Base-by-base conservation (phyloP, 192 early-diverging fungal species). In the Coemansia sp. region DNA sequence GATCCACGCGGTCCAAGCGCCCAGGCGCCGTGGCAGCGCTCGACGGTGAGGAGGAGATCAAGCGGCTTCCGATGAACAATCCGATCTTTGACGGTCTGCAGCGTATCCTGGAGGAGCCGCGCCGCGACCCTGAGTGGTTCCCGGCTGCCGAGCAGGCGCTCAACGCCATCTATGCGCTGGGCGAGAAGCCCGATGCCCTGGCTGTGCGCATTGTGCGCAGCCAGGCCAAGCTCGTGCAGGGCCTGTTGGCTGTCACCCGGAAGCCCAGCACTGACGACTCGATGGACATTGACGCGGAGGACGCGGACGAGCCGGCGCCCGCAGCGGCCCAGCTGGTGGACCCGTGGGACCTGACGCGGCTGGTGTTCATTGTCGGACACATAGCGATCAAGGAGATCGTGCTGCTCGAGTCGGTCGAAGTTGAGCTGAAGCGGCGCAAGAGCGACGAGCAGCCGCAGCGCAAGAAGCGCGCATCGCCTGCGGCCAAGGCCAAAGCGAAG, bases 311-410 rank as follows among this genome's bases (percentile, higher is more conserved):
- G 18, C 48, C 49, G n/a, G 40, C 42, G 48, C 29, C 51, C 4
- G 12, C 47, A 0, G 40, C 33, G 4, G 35, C 49, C 12, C 75
- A 58, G 45, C 53, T 61, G 35, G 66, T 67, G 9, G 83, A 88
- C 56, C 69, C 89, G 27, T 85, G 91, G 69, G 89, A 92, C 33
- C 83, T 99, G 9, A 86, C 88, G 54, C 90, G 95, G 42, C 76
- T 99, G 12, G 67, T 95, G 21, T 98, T 98, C 56, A 78, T 97
- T 25, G 88, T 95, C 25, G 96, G 97, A 0, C 97, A 99, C 71
- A 86, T 96, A 14, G 96, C 93, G 0, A 90, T 98, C 60, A 95
- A 97, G 77, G 90, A 97, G 63, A 95, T 96, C 66, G 95, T 97
- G 28, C 89, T 97, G 71, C 77, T 99, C 45, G 97, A 99, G 80